Percentiles rank a stretch among this genome's conserved stretches.
Conservation (phyloP, 371 early-diverging fungal species). For the Chytridium lagenaria region DNA sequence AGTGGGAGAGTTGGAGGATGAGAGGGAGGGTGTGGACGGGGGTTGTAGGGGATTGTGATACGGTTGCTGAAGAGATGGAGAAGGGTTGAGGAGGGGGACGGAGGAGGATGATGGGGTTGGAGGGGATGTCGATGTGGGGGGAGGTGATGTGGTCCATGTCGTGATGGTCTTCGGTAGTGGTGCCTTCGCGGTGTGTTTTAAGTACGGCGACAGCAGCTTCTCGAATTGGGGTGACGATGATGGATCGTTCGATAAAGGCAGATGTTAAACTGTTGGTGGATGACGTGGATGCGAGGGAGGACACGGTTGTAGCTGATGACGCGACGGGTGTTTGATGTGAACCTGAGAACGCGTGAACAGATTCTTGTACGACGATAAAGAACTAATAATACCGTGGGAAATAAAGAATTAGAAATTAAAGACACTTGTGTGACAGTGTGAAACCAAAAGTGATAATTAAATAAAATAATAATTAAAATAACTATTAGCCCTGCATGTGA, state of each 20-base stretch:
- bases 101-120: not conserved
- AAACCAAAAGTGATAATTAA: no score
- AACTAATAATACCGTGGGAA: no score
- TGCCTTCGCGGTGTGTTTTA: not conserved
- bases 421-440: no score
- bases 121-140: not conserved
- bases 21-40: not conserved
- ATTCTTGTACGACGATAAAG: no score
- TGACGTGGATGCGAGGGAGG: not conserved
- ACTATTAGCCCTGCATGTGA: no score
- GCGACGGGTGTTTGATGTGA: no score
- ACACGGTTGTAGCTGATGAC: not conserved
- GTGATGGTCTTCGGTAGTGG: not conserved
- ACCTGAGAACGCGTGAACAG: no score
- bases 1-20: conserved; percentile 5
- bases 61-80: no score
- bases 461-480: no score
- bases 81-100: no score
- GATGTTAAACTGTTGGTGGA: not conserved
- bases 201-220: not conserved
- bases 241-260: not conserved
- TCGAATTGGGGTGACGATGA: not conserved
- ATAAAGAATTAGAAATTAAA: no score
- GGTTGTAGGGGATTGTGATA: not conserved
- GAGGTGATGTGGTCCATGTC: no score